Conservation (phyloP, 495 filamentous ascomycete genomes). For the Zalerion maritima region DNA sequence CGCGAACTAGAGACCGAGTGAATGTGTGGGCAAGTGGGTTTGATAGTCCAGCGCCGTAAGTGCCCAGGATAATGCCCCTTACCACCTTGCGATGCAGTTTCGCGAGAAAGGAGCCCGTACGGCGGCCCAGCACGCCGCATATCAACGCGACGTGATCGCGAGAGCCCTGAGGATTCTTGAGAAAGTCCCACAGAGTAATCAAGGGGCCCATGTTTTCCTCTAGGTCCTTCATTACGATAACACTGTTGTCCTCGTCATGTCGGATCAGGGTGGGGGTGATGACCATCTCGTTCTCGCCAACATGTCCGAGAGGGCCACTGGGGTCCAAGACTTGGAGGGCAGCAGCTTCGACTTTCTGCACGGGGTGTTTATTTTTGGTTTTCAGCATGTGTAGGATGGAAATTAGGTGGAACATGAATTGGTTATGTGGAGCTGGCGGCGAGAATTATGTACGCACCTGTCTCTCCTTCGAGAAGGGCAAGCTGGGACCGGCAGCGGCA, state of each 20-base stretch:
- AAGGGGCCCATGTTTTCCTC: no score
- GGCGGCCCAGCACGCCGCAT: background rate
- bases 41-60: no score
- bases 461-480: slow-evolving; percentile 1
- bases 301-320: slow-evolving; percentile 1
- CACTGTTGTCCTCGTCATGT: background rate
- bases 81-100: background rate
- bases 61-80: background rate
- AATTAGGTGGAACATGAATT: background rate
- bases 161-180: background rate
- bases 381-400: background rate
- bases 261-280: background rate
- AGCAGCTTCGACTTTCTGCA: slow-evolving; percentile 1
- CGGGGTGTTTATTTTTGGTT: no score
- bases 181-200: slow-evolving; percentile 2
- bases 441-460: no score
- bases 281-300: background rate
- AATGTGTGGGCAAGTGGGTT: no score
- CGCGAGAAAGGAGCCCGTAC: slow-evolving; percentile 1
- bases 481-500: background rate
- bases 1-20: no score
- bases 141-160: background rate
- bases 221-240: slow-evolving; percentile 1
- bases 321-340: slow-evolving; percentile 1
- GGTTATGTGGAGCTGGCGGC: no score